Percentiles rank a stretch among this genome's conserved stretches.
phyloP scores from a whole-genome alignment of 2,329 filamentous ascomycete genomes.

The Aureobasidium sp. region DNA sequence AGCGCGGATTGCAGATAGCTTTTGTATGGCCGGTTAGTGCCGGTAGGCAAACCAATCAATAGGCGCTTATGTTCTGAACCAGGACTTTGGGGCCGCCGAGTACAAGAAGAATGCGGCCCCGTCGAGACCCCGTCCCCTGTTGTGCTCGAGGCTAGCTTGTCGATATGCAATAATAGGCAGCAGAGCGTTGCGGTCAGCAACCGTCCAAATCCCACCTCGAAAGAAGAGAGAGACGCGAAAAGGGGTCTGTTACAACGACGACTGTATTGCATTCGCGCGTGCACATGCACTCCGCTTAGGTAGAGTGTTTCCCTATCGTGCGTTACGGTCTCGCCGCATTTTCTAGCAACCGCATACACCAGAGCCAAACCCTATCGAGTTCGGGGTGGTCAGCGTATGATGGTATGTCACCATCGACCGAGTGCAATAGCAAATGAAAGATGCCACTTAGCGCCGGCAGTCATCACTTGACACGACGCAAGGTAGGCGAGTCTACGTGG shows the following conservation, averaged over 20 bases:
- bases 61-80: slow-evolving; percentile 26
- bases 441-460: background rate
- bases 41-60: slow-evolving; percentile 25
- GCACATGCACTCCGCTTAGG: background rate
- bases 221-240: background rate
- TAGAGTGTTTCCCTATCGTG: background rate
- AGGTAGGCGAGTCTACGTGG: background rate
- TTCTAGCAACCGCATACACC: background rate
- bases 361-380: background rate
- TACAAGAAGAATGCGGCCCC: background rate
- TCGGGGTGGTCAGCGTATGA: background rate
- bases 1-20: slow-evolving; percentile 15
- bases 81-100: slow-evolving; percentile 31
- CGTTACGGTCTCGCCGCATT: background rate
- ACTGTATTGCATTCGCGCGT: background rate
- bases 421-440: background rate
- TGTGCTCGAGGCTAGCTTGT: no score
- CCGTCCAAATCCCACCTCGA: background rate
- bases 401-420: background rate
- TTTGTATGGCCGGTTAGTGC: background rate
- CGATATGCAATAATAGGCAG: background rate
- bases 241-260: background rate
- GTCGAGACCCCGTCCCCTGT: background rate
- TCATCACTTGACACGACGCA: background rate
- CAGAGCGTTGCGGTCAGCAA: background rate